A percentile compares a stretch with the other conserved stretches of the same genome.
These are phyloP conservation scores for Camelina laxa DNA, from an alignment of 345 rosid species.

Conservation along the genomic window DNA sequence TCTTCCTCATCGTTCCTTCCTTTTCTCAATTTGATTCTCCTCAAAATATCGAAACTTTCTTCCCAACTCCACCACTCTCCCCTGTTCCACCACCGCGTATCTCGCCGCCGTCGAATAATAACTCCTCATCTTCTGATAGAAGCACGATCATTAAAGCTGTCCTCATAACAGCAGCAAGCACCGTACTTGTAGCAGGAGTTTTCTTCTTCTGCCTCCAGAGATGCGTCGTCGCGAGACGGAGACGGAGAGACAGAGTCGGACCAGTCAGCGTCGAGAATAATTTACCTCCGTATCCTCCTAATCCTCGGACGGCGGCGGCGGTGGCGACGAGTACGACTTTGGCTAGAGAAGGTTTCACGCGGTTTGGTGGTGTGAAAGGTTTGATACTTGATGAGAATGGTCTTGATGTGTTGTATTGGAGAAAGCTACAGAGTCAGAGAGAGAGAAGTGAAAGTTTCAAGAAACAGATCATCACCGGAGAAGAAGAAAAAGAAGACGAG, in stretches of 20 bases:
- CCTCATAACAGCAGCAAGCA: constrained; percentile 64
- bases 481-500: constrained; percentile 47
- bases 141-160: constrained; percentile 57
- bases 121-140: constrained; percentile 25
- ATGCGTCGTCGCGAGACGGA: constrained; percentile 45
- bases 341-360: constrained; percentile 43
- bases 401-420: constrained; percentile 81
- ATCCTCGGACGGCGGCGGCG: constrained; percentile 12
- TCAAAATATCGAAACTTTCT: constrained; percentile 69
- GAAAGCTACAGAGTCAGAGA: constrained; percentile 49
- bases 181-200: constrained; percentile 52
- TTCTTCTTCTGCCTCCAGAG: constrained; percentile 59
- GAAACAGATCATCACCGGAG: constrained; percentile 34
- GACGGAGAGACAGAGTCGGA: constrained; percentile 43
- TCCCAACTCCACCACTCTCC: constrained; percentile 44
- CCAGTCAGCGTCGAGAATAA: background rate
- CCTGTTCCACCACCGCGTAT: constrained; percentile 35
- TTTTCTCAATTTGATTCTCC: constrained; percentile 51
- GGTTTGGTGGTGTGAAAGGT: constrained; percentile 56
- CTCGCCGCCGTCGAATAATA: constrained; percentile 28
- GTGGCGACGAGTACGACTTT: background rate
- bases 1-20: constrained; percentile 26
- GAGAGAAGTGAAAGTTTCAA: constrained; percentile 40
- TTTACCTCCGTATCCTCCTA: constrained; percentile 22
- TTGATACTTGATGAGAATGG: constrained; percentile 78